These are phyloP conservation scores for Colletotrichum tamarilloi DNA, from an alignment of 2,329 filamentous ascomycete species.

Conservation along the genomic window DNA sequence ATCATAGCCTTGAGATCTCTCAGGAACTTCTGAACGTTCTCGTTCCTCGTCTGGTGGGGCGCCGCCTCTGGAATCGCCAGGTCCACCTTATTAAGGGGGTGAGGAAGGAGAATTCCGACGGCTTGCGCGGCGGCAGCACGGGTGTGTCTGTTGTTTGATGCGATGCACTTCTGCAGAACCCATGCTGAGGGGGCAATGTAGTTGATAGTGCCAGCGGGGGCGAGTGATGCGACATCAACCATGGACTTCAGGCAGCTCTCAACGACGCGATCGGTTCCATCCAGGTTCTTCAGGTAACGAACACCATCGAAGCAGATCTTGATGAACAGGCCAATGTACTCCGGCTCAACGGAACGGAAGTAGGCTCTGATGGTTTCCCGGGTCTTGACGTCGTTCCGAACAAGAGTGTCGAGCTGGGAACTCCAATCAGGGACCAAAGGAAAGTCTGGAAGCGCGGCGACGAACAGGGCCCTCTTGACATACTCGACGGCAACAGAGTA, in stretches of 20 bases:
- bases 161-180: constrained; percentile 68
- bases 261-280: constrained; percentile 44
- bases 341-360: constrained; percentile 54
- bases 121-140: constrained; percentile 75
- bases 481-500: constrained; percentile 79
- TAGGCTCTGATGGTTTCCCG: constrained; percentile 69
- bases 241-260: constrained; percentile 64
- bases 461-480: constrained; percentile 65
- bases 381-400: constrained; percentile 76
- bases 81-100: constrained; percentile 55
- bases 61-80: constrained; percentile 50
- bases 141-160: constrained; percentile 77
- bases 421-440: constrained; percentile 86
- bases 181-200: constrained; percentile 59
- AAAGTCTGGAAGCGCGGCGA: constrained; percentile 60
- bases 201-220: constrained; percentile 62
- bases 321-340: constrained; percentile 57
- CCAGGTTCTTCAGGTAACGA: constrained; percentile 49
- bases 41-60: constrained; percentile 32
- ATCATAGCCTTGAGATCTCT: constrained; percentile 55
- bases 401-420: constrained; percentile 77
- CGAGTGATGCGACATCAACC: constrained; percentile 63
- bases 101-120: constrained; percentile 81
- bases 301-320: constrained; percentile 69
- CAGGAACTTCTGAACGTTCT: constrained; percentile 24